A percentile compares a stretch with the other conserved stretches of the same genome.
phyloP scores from a whole-genome alignment of 1,139 yeast species.

The Kluyveromyces sp. region DNA sequence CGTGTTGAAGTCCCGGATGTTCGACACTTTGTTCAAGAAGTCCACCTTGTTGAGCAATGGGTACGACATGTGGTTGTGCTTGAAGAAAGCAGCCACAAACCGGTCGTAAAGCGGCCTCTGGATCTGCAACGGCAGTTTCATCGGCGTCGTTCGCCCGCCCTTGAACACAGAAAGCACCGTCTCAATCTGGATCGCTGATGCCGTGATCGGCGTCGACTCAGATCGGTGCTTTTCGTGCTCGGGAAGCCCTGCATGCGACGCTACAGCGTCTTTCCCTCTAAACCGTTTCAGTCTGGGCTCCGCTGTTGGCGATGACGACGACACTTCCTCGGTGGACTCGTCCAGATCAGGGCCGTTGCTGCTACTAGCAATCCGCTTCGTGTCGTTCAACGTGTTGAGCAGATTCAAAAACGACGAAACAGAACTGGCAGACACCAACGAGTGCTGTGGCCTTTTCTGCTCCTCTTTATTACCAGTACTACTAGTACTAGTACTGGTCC shows the following conservation, averaged over 20 bases:
- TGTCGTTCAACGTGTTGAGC: slow-evolving; percentile 2
- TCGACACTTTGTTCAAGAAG: slow-evolving; percentile 31
- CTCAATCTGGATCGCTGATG: slow-evolving; percentile 24
- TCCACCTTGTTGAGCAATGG: slow-evolving; percentile 37
- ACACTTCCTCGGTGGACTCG: not conserved
- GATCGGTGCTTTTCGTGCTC: slow-evolving; percentile 14
- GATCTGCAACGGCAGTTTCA: slow-evolving; percentile 14
- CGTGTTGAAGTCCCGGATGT: slow-evolving; percentile 28
- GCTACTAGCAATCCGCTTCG: not conserved
- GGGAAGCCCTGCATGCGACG: not conserved
- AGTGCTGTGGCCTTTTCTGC: slow-evolving; percentile 12
- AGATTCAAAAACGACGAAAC: slow-evolving; percentile 4
- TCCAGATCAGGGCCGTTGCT: not conserved
- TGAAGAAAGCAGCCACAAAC: slow-evolving; percentile 37
- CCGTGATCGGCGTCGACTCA: slow-evolving; percentile 23
- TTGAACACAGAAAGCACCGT: slow-evolving; percentile 23
- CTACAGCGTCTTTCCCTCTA: not conserved
- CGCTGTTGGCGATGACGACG: not conserved
- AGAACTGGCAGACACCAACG: slow-evolving; percentile 10
- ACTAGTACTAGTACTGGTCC: slow-evolving; percentile 7
- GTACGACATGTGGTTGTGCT: slow-evolving; percentile 38
- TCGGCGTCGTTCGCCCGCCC: slow-evolving; percentile 22
- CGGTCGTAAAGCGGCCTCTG: slow-evolving; percentile 24
- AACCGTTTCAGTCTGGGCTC: too few relatives aligned
- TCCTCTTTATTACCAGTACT: not conserved